Evolutionary conservation across 2,329 filamentous ascomycete genomes (phyloP), one percentile per base, ranked within the genome.

Genomic region (Curvularia hawaiiensis): DNA sequence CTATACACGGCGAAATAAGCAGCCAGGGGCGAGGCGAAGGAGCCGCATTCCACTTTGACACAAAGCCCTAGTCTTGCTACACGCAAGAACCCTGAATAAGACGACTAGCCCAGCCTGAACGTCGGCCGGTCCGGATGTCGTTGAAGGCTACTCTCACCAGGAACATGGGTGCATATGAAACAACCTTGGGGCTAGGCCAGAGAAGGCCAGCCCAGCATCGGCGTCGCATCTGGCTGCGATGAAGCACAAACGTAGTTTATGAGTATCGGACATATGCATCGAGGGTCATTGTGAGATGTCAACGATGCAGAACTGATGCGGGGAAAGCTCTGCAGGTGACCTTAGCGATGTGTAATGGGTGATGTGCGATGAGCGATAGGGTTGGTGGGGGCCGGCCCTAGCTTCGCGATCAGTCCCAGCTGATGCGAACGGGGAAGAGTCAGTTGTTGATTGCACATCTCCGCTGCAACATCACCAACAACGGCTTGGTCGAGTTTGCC

Each of bases 131-230:
- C 22, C 24, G n/a, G 9, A 45, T 18, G 30, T 39, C 38, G 30
- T 22, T 16, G 20, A 24, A 45, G 18, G 44, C 31, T 33, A 31
- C 18, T 28, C 24, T 28, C 24, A 18, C 54, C 49, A 20, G 54
- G 54, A 57, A 57, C 30, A 57, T 47, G 50, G 54, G 30, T 49
- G 24, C 20, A 24, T 14, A 18, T 57, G 50, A 57, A 57, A 57
- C 54, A 47, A 28, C 30, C 31, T 45, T 35, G 30, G 39, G 10
- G 16, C 35, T n/a, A 26, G 31, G 33, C 14, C 5, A 22, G 26
- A 22, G 11, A 24, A 16, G 24, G 12, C 16, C 35, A n/a, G 22
- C 20, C 44, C 30, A 28, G 30, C 22, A 20, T 22, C 22, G 22
- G 30, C n/a, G n/a, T 45, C 40, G 14, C 3, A 2, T 22, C n/a